A percentile compares a stretch with the other conserved stretches of the same genome.
Conservation (phyloP, 768 basidiomycete genomes). For the Collybia nuda region DNA sequence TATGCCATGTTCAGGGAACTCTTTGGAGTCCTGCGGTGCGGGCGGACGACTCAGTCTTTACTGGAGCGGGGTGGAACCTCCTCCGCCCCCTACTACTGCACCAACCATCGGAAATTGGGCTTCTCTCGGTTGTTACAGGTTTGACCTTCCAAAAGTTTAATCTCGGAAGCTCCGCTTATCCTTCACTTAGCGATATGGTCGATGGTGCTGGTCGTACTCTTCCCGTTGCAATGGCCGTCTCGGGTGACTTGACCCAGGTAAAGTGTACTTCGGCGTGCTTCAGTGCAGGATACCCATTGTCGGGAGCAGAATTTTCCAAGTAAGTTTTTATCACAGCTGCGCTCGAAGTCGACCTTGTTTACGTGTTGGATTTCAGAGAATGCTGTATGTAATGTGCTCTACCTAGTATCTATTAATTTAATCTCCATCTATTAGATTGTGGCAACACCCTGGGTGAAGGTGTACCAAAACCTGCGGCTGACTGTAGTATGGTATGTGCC, state of each 20-base stretch:
- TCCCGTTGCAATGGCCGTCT: slow-evolving; percentile 29
- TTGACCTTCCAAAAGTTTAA: slow-evolving; percentile 13
- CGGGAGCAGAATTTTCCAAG: slow-evolving; percentile 40
- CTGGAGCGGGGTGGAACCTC: slow-evolving; percentile 58
- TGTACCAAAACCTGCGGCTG: slow-evolving; percentile 41
- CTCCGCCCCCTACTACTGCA: slow-evolving; percentile 52
- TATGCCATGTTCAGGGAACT: slow-evolving; percentile 59
- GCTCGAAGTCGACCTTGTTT: slow-evolving; percentile 6
- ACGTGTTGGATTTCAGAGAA: slow-evolving; percentile 41
- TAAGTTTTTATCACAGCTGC: slow-evolving; percentile 25
- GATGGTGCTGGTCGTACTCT: slow-evolving; percentile 41
- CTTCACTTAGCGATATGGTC: slow-evolving; percentile 38
- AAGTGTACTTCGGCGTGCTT: slow-evolving; percentile 64
- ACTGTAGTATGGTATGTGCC: slow-evolving; percentile 67
- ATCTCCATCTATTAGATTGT: slow-evolving; percentile 41
- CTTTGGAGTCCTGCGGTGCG: slow-evolving; percentile 60
- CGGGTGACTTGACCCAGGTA: slow-evolving; percentile 50
- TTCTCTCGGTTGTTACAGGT: slow-evolving; percentile 78
- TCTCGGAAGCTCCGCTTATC: slow-evolving; percentile 31
- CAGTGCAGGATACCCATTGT: slow-evolving; percentile 39
- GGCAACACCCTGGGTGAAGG: slow-evolving; percentile 43
- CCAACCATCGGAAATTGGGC: slow-evolving; percentile 62
- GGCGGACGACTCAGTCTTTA: slow-evolving; percentile 60
- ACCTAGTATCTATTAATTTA: background rate
- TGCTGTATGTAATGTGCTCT: slow-evolving; percentile 46